Evolutionary conservation across 2,329 filamentous ascomycete species (phyloP).

Genomic region (Didymella lethalis): DNA sequence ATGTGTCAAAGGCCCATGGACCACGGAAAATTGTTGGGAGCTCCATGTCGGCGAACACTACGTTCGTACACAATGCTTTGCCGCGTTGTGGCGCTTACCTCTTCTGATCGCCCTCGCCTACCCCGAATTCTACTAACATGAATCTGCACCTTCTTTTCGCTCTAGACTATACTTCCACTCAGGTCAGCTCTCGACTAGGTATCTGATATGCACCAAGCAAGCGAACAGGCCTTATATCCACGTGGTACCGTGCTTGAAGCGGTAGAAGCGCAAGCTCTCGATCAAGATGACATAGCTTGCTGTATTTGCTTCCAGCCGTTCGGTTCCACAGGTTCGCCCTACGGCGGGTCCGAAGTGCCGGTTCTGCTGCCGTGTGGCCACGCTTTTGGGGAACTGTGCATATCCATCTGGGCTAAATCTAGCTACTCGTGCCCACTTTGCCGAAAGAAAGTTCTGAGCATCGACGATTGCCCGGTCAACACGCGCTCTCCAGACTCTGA

Average conservation of each 20-base stretch:
- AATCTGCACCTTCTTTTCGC: not conserved
- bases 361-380: conserved; percentile 26
- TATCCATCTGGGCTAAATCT: conserved; percentile 19
- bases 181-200: conserved; percentile 9
- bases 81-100: not conserved
- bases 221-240: conserved; percentile 4
- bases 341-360: conserved; percentile 18
- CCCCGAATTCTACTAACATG: not conserved
- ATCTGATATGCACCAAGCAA: conserved; percentile 3
- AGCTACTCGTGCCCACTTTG: conserved; percentile 29
- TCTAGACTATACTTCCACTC: conserved; percentile 6
- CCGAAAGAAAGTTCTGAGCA: conserved; percentile 10
- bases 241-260: conserved; percentile 5
- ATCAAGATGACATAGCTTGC: conserved; percentile 14
- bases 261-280: conserved; percentile 13
- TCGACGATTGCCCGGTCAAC: not conserved
- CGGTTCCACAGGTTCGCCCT: conserved; percentile 5
- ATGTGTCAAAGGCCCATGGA: conserved; percentile 7
- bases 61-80: conserved; percentile 11
- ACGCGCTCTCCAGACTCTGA: not conserved
- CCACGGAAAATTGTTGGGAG: not conserved
- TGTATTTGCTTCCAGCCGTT: conserved; percentile 27
- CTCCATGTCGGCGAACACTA: not conserved
- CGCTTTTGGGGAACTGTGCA: conserved; percentile 27
- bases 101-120: conserved; percentile 13